Base-by-base conservation (phyloP, 2,329 filamentous ascomycete species). In the Cercospora sp. region DNA sequence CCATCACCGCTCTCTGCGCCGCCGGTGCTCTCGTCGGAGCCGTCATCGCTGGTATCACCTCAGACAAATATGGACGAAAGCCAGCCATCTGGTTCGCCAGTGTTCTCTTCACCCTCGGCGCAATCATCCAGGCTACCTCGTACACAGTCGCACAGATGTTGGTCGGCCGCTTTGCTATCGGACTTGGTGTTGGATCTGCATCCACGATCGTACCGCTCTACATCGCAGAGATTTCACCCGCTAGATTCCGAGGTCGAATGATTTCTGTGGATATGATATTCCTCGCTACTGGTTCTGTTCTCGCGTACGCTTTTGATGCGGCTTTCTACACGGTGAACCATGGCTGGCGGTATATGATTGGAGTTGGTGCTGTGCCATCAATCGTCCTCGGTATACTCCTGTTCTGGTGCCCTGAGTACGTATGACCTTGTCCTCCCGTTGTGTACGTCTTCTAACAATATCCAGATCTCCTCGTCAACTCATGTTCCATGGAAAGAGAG, bases 181-280 rank as follows among this genome's bases (percentile, higher is more conserved):
- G 84, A 3, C 77, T 85, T 13, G 82, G 83, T 36, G 81, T 84
- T 26, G 81, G 81, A 0, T 79, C 77, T 3, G 83, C 81, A 7
- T 80, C 80, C 12, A 84, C 85, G 80, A 67, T 73, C 13, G 39
- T 48, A 18, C 60, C 60, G 12, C 45, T 63, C 7, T 86, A 86
- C 70, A 84, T 86, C 51, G 81, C 80, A 1, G 84, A 86, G 64
- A 78, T 86, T 3, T 80, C 83, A 1, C 84, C 83, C 0, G 80
- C 83, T 3, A 82, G 81, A 67, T 80, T 82, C 53, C 76, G 79
- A 30, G 79, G 79, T 39, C 75, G 77, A 36, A 71, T 81, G 33
- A 79, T 81, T 65, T 78, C 78, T 70, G 77, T 80, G 58, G 78
- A 79, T 77, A 79, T 80, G 64, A 76, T 81, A 36, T 78, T 75